Conservation (phyloP, 495 filamentous ascomycete species). For the Glutinoglossum americanum region DNA sequence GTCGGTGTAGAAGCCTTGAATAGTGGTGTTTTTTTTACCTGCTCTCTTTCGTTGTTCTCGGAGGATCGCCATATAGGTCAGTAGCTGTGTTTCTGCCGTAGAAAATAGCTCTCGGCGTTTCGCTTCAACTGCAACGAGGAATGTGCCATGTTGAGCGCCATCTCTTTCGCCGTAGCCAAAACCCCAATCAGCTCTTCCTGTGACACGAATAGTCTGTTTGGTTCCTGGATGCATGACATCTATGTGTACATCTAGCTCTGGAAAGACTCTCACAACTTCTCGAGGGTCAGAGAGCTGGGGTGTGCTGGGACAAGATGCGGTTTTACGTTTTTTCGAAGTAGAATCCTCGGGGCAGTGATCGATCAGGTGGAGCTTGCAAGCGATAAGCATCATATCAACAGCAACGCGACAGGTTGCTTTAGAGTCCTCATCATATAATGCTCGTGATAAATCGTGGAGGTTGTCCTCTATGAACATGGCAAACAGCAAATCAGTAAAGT, state of each 20-base stretch:
- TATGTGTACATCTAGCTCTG: not conserved
- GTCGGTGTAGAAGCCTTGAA: constrained; percentile 3
- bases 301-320: no score
- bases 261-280: no score
- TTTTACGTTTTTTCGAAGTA: no score
- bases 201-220: constrained; percentile 2
- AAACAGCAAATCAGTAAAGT: no score
- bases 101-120: constrained; percentile 1
- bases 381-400: no score
- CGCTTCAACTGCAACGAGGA: constrained; percentile 3
- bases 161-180: constrained; percentile 3
- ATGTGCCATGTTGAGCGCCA: constrained; percentile 1
- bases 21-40: constrained; percentile 2
- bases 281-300: no score
- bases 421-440: no score
- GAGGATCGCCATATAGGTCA: constrained; percentile 4
- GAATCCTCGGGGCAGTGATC: no score
- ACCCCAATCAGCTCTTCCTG: constrained; percentile 3
- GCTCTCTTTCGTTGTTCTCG: constrained; percentile 3
- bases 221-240: constrained; percentile 2
- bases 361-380: no score
- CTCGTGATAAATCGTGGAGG: no score
- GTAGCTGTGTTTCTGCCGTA: not conserved
- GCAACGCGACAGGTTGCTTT: no score
- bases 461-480: no score